Percentiles rank a stretch among this genome's conserved stretches.
Evolutionary conservation across 306 rosid species (phyloP).

Genomic region (Carpinus fangiana): DNA sequence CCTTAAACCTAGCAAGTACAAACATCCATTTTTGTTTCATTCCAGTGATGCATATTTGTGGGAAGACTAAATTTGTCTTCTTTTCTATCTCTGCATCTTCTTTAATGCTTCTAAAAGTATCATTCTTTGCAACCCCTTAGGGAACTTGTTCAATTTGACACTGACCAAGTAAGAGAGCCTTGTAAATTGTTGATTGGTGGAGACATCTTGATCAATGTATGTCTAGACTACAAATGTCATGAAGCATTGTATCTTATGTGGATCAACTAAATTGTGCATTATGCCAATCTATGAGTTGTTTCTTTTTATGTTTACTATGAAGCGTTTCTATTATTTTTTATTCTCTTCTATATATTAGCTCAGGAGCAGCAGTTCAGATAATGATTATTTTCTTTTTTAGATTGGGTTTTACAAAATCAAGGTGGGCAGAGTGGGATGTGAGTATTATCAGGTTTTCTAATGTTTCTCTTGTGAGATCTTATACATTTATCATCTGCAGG

Average conservation of each 20-base stretch:
- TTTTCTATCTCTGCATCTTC: neutral
- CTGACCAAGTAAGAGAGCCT: neutral
- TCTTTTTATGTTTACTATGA: neutral
- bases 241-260: neutral
- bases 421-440: neutral
- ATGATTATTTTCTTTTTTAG: neutral
- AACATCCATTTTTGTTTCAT: neutral
- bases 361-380: neutral
- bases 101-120: neutral
- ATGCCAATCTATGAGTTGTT: neutral
- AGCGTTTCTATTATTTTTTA: neutral
- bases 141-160: neutral
- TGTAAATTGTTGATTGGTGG: neutral
- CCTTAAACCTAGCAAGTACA: neutral
- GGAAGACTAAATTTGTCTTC: neutral
- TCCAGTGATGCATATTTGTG: neutral
- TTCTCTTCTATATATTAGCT: neutral
- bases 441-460: slow-evolving; percentile 7
- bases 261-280: neutral
- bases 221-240: neutral
- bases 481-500: slow-evolving; percentile 40
- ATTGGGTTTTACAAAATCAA: neutral
- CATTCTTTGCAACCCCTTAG: neutral
- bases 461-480: neutral
- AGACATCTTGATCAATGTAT: neutral